phyloP scores from a whole-genome alignment of 306 rosid species.

The Begonia masoniana region DNA sequence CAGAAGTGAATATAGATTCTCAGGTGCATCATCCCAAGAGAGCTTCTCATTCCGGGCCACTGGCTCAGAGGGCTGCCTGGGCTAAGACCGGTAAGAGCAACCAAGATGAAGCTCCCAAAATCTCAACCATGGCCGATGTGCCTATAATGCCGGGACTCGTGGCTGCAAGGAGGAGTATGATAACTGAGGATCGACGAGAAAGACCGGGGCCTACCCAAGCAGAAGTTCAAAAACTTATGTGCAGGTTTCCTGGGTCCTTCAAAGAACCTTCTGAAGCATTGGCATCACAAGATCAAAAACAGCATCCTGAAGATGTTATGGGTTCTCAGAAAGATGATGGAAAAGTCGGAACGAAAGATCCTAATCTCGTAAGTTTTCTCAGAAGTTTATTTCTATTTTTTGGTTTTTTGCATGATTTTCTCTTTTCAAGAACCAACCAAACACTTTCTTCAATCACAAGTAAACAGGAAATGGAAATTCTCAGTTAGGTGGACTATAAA shows the following conservation, averaged over 20 bases:
- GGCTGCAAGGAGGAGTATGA: constrained; percentile 76
- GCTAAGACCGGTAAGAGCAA: constrained; percentile 69
- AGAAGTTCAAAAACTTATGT: constrained; percentile 57
- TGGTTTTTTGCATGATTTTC: no score
- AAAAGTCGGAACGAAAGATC: constrained; percentile 55
- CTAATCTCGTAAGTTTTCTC: constrained; percentile 43
- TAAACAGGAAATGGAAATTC: no score
- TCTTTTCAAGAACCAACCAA: no score
- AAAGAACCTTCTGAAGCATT: constrained; percentile 65
- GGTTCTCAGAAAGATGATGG: constrained; percentile 47
- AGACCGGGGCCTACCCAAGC: constrained; percentile 64
- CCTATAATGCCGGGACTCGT: constrained; percentile 64
- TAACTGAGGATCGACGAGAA: constrained; percentile 78
- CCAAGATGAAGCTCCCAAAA: constrained; percentile 63
- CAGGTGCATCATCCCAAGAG: constrained; percentile 65
- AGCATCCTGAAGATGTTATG: constrained; percentile 22
- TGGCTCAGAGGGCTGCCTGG: constrained; percentile 84
- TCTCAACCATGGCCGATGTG: constrained; percentile 59
- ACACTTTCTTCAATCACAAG: no score
- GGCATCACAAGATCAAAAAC: constrained; percentile 49
- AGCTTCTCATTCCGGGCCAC: constrained; percentile 98
- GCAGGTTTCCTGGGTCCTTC: constrained; percentile 86
- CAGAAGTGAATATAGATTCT: constrained; percentile 33
- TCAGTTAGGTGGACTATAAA: no score
- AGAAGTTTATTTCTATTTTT: not conserved